phyloP scores from a whole-genome alignment of 129 eudicot genomes.

The Flaveria brownii region DNA sequence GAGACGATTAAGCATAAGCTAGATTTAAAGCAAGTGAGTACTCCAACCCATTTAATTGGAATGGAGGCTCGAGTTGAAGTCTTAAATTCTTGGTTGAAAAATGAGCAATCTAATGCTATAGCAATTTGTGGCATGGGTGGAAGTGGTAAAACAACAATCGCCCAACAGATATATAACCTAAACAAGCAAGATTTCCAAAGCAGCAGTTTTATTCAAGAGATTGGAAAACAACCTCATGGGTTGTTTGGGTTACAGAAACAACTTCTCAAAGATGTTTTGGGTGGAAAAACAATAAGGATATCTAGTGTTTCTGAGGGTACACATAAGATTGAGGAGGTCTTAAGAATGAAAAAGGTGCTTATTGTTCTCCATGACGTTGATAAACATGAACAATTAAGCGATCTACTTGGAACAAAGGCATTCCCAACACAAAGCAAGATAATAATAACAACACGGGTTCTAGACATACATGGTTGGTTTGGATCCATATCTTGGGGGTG shows the following conservation, averaged over 20 bases:
- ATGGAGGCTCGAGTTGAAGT: slow-evolving; percentile 15
- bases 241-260: not conserved
- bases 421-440: slow-evolving; percentile 11
- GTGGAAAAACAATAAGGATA: not conserved
- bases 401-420: slow-evolving; percentile 19
- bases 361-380: slow-evolving; percentile 29
- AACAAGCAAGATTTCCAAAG: slow-evolving; percentile 7
- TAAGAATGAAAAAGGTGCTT: not conserved
- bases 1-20: not conserved
- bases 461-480: slow-evolving; percentile 4
- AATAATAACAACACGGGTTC: slow-evolving; percentile 20
- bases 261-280: not conserved
- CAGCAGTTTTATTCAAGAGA: slow-evolving; percentile 5
- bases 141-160: slow-evolving; percentile 21
- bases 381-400: slow-evolving; percentile 17
- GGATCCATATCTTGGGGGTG: slow-evolving; percentile 3
- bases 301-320: slow-evolving; percentile 12
- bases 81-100: slow-evolving; percentile 1
- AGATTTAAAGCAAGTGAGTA: not conserved
- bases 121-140: slow-evolving; percentile 28
- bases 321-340: not conserved
- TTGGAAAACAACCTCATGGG: slow-evolving; percentile 8
- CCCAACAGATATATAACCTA: slow-evolving; percentile 18
- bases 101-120: not conserved
- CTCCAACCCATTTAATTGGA: slow-evolving; percentile 9